Percentiles rank a stretch among this genome's conserved stretches.
phyloP scores from a whole-genome alignment of 495 filamentous ascomycete species.

The Neurospora sp. region DNA sequence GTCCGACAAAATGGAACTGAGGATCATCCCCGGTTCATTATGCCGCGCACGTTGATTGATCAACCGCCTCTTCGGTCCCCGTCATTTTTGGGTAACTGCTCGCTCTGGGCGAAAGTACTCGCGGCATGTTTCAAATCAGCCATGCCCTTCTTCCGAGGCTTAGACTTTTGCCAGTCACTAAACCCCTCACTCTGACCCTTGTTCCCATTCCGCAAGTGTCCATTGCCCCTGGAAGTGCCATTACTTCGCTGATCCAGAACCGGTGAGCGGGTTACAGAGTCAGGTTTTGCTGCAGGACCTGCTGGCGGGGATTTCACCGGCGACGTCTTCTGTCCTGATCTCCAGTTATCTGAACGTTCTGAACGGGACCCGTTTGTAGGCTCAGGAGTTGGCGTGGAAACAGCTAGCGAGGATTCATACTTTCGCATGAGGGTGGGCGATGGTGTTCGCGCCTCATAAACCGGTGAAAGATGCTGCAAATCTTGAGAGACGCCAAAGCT shows the following conservation, averaged over 20 bases:
- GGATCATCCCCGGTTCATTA: neutral
- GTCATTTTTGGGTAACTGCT: slow-evolving; percentile 39
- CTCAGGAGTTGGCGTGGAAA: neutral
- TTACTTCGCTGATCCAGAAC: slow-evolving; percentile 25
- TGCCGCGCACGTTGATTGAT: slow-evolving; percentile 2
- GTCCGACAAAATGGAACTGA: neutral
- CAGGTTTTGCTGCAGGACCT: slow-evolving; percentile 11
- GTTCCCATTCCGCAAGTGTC: slow-evolving; percentile 30
- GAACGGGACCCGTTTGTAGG: slow-evolving; percentile 6
- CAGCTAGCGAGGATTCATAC: slow-evolving; percentile 19
- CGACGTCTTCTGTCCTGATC: slow-evolving; percentile 8
- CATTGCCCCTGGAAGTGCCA: slow-evolving; percentile 29
- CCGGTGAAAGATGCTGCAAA: slow-evolving; percentile 42
- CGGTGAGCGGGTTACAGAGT: slow-evolving; percentile 13
- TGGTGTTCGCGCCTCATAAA: slow-evolving; percentile 43
- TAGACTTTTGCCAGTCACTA: slow-evolving; percentile 39
- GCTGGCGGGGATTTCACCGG: slow-evolving; percentile 7
- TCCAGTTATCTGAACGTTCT: slow-evolving; percentile 4
- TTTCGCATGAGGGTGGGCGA: slow-evolving; percentile 35
- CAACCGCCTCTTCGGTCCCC: slow-evolving; percentile 45
- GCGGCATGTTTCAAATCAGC: slow-evolving; percentile 23
- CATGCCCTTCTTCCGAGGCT: slow-evolving; percentile 36
- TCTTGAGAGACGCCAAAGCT: slow-evolving; percentile 23
- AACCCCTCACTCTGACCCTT: slow-evolving; percentile 39
- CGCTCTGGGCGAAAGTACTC: slow-evolving; percentile 28